Evolutionary conservation across 305 asterid species (phyloP).

Genomic region (Euphrasia arctica): DNA sequence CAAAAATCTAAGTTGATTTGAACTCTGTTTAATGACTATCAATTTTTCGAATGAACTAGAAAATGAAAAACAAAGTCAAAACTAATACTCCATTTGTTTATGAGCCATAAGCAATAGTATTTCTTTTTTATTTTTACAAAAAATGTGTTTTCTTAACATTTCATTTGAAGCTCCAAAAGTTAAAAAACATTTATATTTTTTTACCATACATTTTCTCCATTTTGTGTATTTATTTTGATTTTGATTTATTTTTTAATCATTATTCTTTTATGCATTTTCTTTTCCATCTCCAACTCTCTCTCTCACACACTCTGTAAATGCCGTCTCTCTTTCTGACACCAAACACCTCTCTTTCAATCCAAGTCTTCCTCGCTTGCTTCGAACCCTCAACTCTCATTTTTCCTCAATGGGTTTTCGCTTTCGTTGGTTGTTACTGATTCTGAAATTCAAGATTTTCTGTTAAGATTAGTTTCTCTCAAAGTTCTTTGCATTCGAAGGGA

Average conservation of each 20-base stretch:
- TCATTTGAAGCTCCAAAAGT: no score
- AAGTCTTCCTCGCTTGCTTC: conserved; percentile 51
- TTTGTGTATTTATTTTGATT: conserved; percentile 11
- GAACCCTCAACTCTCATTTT: conserved; percentile 34
- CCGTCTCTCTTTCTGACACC: conserved; percentile 45
- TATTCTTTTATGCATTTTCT: conserved; percentile 21
- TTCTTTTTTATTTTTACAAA: no score
- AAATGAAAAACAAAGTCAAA: no score
- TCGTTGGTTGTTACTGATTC: conserved; percentile 49
- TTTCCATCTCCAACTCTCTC: neutral
- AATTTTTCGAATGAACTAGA: no score
- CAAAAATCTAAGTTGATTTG: no score
- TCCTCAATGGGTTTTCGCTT: conserved; percentile 38
- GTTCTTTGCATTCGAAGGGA: conserved; percentile 5
- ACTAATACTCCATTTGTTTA: no score
- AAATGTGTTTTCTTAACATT: no score
- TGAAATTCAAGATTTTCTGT: conserved; percentile 40
- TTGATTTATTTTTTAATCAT: neutral
- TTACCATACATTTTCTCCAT: conserved; percentile 39
- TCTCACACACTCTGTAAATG: neutral
- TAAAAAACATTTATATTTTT: neutral
- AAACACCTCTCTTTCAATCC: conserved; percentile 72
- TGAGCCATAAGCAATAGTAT: no score
- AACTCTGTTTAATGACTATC: no score
- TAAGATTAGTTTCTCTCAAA: conserved; percentile 27